Base-by-base conservation (phyloP, 1,284 basidiomycete species). In the Tetrapyrgos nigripes region DNA sequence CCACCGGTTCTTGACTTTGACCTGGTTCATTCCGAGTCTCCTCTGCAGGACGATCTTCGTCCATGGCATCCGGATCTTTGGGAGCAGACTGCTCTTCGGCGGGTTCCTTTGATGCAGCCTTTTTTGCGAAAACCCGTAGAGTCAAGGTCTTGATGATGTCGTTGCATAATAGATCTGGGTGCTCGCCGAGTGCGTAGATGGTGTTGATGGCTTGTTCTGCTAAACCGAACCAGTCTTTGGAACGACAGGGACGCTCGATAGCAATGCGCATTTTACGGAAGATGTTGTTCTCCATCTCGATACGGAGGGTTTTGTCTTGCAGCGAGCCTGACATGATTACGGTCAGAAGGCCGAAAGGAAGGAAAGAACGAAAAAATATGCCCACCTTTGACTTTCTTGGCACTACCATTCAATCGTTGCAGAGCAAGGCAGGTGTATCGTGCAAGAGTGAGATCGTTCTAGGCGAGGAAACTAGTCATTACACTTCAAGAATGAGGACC, bases 161-260 rank as follows among this genome's bases (percentile, higher is more conserved):
- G 55, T 89, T 85, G 72, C 95, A 96, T 28, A 98, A 79, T 1
- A 84, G 74, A 70, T 98, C 97, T 0, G 97, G 97, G 67, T 97
- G 95, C 68, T 98, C 94, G 21, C 93, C 96, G 1, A 99, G 85
- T 0, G 92, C 87, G 68, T 98, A 99, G 57, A 98, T 92, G 0
- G 97, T 96, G 71, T 99, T 98, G 75, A 99, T 89, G 3, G 92
- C 94, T 73, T 99, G 95, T 72, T 99, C 97, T 0, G 97, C 94
- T 77, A 98, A 87, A 11, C 91, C 89, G 70, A 99, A 98, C 95
- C 96, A 97, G 59, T 96, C 94, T 65, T 89, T 92, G n/a, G 89
- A 91, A 35, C 87, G 82, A 55, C 88, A 91, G 0, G 93, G 89
- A 49, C 86, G 79, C 67, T 94, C 86, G 49, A 97, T 84, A 5